A percentile compares a stretch with the other conserved stretches of the same genome.
These are phyloP conservation scores for Carex arenaria DNA, from an alignment of 202 grass and related monocot species.

Conservation along the genomic window DNA sequence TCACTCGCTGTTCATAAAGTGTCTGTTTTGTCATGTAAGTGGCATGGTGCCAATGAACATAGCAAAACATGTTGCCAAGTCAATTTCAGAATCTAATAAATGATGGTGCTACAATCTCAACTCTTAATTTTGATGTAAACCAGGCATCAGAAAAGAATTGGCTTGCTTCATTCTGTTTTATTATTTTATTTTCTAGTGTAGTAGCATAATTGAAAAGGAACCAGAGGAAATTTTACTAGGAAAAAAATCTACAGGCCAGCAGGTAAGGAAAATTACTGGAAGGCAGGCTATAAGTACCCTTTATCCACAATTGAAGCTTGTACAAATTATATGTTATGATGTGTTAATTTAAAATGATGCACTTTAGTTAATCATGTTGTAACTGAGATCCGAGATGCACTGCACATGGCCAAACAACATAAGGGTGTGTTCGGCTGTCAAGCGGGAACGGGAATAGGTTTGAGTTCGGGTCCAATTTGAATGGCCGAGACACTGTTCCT, in stretches of 20 bases:
- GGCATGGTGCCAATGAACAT: background rate
- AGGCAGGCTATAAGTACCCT: background rate
- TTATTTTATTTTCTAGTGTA: background rate
- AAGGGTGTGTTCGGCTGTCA: too few species aligned
- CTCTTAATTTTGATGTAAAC: constrained; percentile 1
- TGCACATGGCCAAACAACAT: background rate
- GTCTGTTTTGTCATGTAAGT: background rate
- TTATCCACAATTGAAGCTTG: too few species aligned
- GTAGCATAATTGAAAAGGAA: background rate
- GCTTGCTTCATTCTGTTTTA: background rate
- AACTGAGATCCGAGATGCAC: background rate
- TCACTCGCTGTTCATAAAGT: background rate
- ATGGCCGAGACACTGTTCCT: too few species aligned
- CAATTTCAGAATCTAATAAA: constrained; percentile 5
- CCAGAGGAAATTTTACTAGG: background rate
- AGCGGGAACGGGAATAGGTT: too few species aligned
- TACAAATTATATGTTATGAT: background rate
- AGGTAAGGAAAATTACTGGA: background rate
- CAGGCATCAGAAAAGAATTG: background rate
- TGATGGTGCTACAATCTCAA: background rate
- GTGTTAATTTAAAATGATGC: background rate
- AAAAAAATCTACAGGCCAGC: background rate
- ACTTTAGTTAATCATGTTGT: background rate
- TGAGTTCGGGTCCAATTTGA: too few species aligned
- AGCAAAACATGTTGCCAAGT: constrained; percentile 5